Base-by-base conservation (phyloP, 192 early-diverging fungal species). In the Coemansia sp. region DNA sequence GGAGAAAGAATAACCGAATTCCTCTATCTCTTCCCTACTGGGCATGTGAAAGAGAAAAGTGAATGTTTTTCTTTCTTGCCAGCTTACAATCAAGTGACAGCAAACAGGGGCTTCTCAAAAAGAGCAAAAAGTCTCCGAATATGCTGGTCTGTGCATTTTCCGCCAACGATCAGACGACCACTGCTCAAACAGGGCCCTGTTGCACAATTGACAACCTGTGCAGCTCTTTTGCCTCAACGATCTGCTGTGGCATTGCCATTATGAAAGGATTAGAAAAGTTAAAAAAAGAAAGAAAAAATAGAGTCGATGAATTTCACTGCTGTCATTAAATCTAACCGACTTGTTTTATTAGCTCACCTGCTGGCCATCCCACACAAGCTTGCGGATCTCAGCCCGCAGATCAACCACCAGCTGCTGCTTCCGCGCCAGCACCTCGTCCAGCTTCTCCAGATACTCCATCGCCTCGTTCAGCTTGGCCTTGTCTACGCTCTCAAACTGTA, bases 381-480 rank as follows among this genome's bases (percentile, higher is more conserved):
- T 67, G 49, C 76, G 76, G 52, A 84, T 79, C 16, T 52, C 59
- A 10, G 43, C 63, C 10, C 83, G 67, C 53, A 84, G 75, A 42
- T 71, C 63, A 13, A 83, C 73, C 23, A 88, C 84, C 16, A 77
- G 65, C 60, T 86, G 79, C 70, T 84, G 61, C 67, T 88, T 88
- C 16, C 72, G 73, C 29, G 75, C 82, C 64, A 88, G 73, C 58
- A 88, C 74, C 63, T 81, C 84, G 45, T 88, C 87, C 64, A 88
- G 55, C 26, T 83, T 72, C 61, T 79, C 84, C 9, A 88, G 61
- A 31, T 88, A 88, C 71, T 87, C 85, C 74, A 87, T 82, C 23
- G 84, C 87, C 59, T 88, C 73, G 10, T 84, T 82, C 66, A 89
- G 82, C 59, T 89, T 84, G 31, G 86, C 85, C 23, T 86, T 59